These are phyloP conservation scores for Dryas alaskensis DNA, from an alignment of 306 rosid genomes.

Conservation along the genomic window DNA sequence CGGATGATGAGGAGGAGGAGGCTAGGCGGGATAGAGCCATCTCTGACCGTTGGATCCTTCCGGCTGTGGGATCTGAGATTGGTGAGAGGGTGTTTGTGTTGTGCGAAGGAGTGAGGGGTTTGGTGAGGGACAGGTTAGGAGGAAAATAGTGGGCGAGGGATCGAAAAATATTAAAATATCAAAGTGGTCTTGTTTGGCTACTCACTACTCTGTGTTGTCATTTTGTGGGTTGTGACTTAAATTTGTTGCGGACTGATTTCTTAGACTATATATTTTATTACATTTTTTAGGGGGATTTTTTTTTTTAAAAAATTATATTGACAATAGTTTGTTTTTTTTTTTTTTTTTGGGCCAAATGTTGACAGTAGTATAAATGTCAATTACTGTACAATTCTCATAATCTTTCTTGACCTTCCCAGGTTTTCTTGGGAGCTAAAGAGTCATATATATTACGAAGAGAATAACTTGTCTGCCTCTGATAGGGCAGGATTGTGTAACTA, in stretches of 20 bases:
- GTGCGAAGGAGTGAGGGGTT: background rate
- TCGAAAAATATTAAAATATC: background rate
- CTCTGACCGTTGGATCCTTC: constrained; percentile 23
- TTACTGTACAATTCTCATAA: too few relatives aligned
- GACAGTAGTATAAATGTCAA: too few relatives aligned
- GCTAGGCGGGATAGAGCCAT: constrained; percentile 64
- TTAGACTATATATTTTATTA: background rate
- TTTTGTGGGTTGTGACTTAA: background rate
- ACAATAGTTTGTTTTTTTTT: too few relatives aligned
- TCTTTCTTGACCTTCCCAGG: too few relatives aligned
- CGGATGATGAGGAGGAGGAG: constrained; percentile 34
- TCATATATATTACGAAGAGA: too few relatives aligned
- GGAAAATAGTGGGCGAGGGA: background rate
- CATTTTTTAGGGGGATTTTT: background rate
- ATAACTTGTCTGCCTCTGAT: too few relatives aligned
- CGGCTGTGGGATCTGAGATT: background rate
- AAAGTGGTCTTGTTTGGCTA: background rate
- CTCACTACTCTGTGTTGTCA: background rate
- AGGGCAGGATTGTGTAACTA: too few relatives aligned
- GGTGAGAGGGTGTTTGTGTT: background rate
- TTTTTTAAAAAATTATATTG: too few relatives aligned
- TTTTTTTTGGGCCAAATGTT: too few relatives aligned
- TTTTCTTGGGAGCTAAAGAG: too few relatives aligned
- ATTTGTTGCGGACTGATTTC: too few relatives aligned
- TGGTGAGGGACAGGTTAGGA: background rate